Base-by-base conservation (phyloP, 2,329 filamentous ascomycete species). In the Pseudocercospora vitis region DNA sequence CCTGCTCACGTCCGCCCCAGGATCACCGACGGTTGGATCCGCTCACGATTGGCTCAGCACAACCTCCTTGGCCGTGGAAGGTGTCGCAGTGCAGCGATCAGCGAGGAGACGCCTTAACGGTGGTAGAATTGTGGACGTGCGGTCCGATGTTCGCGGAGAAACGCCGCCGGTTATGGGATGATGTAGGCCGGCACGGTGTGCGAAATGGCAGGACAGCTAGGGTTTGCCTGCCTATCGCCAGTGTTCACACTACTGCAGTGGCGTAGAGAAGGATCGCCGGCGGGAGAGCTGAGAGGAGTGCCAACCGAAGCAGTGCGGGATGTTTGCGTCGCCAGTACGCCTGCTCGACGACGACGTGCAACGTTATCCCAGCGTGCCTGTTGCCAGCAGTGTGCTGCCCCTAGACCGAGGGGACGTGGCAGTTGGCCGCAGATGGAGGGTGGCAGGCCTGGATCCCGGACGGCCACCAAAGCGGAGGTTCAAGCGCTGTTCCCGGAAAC, bases 111-210 rank as follows among this genome's bases (percentile, higher is more conserved):
- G 58, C 42, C 55, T 55, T 52, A 48, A 57, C 19, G 58, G 29
- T 53, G 58, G 52, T 45, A 49, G 58, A 60, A 57, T 57, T 53
- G 18, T 53, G 55, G 52, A 48, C 29, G 47, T 50, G 52, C 55
- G 52, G 58, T 50, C 55, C 58, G 57, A 32, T 49, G n/a, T 42
- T 53, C 47, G 55, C 58, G 58, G 58, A 54, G 58, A 56, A 53
- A 39, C 46, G 52, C 58, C 55, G 42, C n/a, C 42, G 42, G 11
- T 29, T 31, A 45, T 45, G 42, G 58, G 32, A 39, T 31, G 42
- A 14, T 48, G 49, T 39, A 19, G 23, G 46, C 7, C 49, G n/a
- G n/a, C n/a, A n/a, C n/a, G n/a, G n/a, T n/a, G n/a, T n/a, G n/a
- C n/a, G n/a, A n/a, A n/a, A n/a, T n/a, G n/a, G n/a, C n/a, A n/a